Conservation (phyloP, 116 monocot genomes). For the Iris pallida region DNA sequence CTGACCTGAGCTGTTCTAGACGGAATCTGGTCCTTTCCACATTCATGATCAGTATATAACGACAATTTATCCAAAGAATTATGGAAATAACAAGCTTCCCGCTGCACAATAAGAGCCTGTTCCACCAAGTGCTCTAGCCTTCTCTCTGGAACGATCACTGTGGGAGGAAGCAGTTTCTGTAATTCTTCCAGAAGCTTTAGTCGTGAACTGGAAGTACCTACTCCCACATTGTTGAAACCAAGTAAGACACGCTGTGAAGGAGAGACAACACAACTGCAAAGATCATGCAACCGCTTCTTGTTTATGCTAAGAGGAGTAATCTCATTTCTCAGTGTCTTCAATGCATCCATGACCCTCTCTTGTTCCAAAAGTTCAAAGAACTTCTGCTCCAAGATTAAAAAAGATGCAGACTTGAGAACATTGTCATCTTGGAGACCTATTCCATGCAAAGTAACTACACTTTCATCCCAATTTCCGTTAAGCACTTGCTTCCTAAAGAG, state of each 20-base stretch:
- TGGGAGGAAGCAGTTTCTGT: conserved; percentile 73
- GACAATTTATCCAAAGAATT: conserved; percentile 70
- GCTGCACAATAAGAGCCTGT: conserved; percentile 75
- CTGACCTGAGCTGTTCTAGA: conserved; percentile 61
- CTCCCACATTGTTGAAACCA: conserved; percentile 33
- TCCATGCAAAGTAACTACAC: conserved; percentile 34
- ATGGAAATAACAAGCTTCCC: conserved; percentile 66
- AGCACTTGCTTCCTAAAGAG: conserved; percentile 52
- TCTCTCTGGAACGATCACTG: conserved; percentile 70
- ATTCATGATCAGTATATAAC: conserved; percentile 75
- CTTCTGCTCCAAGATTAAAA: conserved; percentile 52
- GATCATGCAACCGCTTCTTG: conserved; percentile 23
- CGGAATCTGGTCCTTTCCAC: conserved; percentile 76
- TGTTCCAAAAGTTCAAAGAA: conserved; percentile 50
- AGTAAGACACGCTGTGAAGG: conserved; percentile 17
- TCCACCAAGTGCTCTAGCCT: conserved; percentile 85
- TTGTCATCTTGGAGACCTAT: conserved; percentile 33
- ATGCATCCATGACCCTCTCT: conserved; percentile 37
- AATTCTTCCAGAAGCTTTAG: conserved; percentile 77
- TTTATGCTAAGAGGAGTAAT: conserved; percentile 27
- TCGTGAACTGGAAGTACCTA: conserved; percentile 33
- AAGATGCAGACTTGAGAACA: conserved; percentile 36
- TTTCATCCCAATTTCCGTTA: conserved; percentile 59
- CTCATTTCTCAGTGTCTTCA: conserved; percentile 31
- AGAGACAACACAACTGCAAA: conserved; percentile 19